Percentiles rank a stretch among this genome's conserved stretches.
phyloP scores from a whole-genome alignment of 2,329 filamentous ascomycete genomes.

The Fusarium praegraminearum region DNA sequence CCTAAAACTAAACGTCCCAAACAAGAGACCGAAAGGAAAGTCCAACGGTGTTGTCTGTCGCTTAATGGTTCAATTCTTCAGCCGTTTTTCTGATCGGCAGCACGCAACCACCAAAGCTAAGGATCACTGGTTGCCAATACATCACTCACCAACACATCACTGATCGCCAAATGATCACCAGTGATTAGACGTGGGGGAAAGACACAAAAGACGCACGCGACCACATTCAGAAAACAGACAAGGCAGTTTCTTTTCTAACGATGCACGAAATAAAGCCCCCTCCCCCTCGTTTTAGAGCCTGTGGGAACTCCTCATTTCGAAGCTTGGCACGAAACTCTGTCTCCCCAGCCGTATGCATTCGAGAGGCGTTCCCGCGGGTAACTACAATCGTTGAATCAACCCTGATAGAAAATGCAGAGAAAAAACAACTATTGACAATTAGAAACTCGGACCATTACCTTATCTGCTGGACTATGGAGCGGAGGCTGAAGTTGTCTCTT shows the following conservation, averaged over 20 bases:
- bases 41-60: not conserved
- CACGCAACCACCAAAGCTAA: not conserved
- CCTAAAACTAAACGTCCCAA: constrained; percentile 9
- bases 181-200: not conserved
- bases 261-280: constrained; percentile 22
- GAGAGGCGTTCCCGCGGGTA: constrained; percentile 18
- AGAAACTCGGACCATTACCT: constrained; percentile 21
- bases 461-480: constrained; percentile 5
- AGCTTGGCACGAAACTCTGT: constrained; percentile 33
- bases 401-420: not conserved
- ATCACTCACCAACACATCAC: no score
- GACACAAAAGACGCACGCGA: constrained; percentile 29
- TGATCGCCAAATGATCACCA: constrained; percentile 2
- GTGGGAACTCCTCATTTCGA: constrained; percentile 3
- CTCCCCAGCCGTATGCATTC: constrained; percentile 12
- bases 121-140: constrained; percentile 6
- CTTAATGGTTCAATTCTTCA: constrained; percentile 11
- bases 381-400: not conserved
- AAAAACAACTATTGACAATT: constrained; percentile 17
- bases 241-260: not conserved
- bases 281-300: constrained; percentile 26
- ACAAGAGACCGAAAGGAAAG: constrained; percentile 13
- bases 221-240: constrained; percentile 28
- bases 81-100: constrained; percentile 15
- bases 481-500: not conserved